A percentile compares a stretch with the other conserved stretches of the same genome.
Evolutionary conservation across 208 protist genomes (phyloP).

Genomic region (Naegleria gruberi): DNA sequence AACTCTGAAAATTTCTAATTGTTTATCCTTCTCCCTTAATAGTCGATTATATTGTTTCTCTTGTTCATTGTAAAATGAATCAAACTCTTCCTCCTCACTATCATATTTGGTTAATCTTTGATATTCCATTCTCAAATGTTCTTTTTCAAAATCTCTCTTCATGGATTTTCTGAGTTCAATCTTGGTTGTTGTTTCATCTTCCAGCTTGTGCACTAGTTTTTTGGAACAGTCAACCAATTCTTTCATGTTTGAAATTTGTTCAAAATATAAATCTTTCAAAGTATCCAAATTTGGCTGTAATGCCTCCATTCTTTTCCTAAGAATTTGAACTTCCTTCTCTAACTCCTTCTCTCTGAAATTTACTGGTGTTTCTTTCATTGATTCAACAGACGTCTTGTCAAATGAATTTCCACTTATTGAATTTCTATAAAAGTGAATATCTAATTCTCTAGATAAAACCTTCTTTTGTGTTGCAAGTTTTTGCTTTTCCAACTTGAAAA

Average conservation of each 20-base stretch:
- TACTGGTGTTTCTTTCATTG: background rate
- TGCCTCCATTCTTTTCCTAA: background rate
- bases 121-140: background rate
- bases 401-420: background rate
- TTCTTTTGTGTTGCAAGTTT: background rate
- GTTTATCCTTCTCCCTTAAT: background rate
- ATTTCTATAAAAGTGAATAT: conserved; percentile 11
- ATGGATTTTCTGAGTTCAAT: too few relatives aligned
- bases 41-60: background rate
- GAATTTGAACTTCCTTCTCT: background rate
- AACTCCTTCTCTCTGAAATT: background rate
- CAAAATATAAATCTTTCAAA: background rate
- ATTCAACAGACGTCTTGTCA: background rate
- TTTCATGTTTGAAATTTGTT: background rate
- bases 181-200: too few relatives aligned
- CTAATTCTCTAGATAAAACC: background rate
- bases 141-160: background rate
- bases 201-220: too few relatives aligned
- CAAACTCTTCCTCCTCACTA: background rate
- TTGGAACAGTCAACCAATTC: background rate
- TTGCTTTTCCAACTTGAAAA: background rate
- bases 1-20: background rate
- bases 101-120: background rate
- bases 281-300: background rate
- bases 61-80: background rate